Base-by-base conservation (phyloP, 192 early-diverging fungal species). In the Gonapodya prolifera region DNA sequence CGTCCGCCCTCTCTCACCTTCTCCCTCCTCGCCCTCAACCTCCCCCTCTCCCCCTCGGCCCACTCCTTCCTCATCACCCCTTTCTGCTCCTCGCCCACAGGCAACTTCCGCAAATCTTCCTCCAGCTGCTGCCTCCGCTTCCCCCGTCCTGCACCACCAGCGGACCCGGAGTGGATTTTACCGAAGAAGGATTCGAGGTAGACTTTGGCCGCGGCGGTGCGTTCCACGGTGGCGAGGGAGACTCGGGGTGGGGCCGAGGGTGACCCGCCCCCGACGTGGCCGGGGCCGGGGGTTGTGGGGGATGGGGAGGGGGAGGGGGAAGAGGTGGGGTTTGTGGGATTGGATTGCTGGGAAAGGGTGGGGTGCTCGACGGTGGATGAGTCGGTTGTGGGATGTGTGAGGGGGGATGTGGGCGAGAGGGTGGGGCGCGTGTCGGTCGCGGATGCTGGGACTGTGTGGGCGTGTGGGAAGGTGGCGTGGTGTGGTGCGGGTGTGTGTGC, bases 111-210 rank as follows among this genome's bases (percentile, higher is more conserved):
- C 13, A 89, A 81, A 34, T 87, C 82, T 28, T 80, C 77, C 74
- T 90, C 89, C 45, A 90, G 78, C 79, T 88, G n/a, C n/a, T n/a
- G n/a, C n/a, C n/a, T n/a, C n/a, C n/a, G 87, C 8, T 82, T 61
- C 1, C 85, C 80, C 2, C 88, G 83, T 45, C 81, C 81, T 1
- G 82, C 80, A 8, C 85, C 82, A 23, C 86, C 83, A 0, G 83
- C 85, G 18, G 84, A 83, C 30, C 84, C 82, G 31, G 84, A 84
- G 75, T 84, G 77, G 17, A 90, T 69, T 0, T 86, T 83, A 76
- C 85, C 83, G 77, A 88, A 90, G 78, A 89, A 87, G 69, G 83
- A 83, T 78, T 90, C 89, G 69, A 90, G 83, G 78, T 87, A 90
- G 61, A 88, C 82, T 77, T 90, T 90, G 29, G 87, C 80, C 2